Conservation (phyloP, 2,329 filamentous ascomycete genomes). For the Neurospora crassa region DNA sequence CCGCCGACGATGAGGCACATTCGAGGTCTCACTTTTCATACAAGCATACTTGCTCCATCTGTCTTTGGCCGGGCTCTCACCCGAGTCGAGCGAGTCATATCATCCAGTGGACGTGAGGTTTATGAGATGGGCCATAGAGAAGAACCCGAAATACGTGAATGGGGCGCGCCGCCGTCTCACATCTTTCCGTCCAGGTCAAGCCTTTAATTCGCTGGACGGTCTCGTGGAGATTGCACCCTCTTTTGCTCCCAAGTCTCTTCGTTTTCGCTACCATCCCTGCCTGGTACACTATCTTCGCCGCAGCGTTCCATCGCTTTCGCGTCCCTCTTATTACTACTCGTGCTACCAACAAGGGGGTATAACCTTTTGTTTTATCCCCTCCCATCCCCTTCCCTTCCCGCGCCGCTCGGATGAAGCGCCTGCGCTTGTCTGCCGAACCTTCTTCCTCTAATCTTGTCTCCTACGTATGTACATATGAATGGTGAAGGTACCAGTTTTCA, state of each 20-base stretch:
- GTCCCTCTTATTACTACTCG: not conserved
- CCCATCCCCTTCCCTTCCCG: not conserved
- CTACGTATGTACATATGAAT: not conserved
- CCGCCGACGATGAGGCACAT: not conserved
- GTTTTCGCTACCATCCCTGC: slow-evolving; percentile 3
- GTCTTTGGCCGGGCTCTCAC: not conserved
- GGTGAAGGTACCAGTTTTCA: not conserved
- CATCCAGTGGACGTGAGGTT: not conserved
- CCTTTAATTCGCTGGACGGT: not conserved
- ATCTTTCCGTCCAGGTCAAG: not conserved
- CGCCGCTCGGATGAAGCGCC: not conserved
- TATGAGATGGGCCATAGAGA: not conserved
- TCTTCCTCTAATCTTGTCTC: not conserved
- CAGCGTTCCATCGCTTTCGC: not conserved
- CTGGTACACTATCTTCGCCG: not conserved
- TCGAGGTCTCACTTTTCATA: not conserved
- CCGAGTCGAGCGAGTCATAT: not conserved
- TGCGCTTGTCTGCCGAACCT: not conserved
- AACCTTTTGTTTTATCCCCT: not conserved
- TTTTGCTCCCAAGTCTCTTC: slow-evolving; percentile 5
- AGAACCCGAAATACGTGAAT: not conserved
- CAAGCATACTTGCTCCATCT: not conserved
- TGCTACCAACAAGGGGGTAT: not conserved
- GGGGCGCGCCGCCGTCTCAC: not conserved
- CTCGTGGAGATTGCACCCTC: slow-evolving; percentile 1